Evolutionary conservation across 371 early-diverging fungal genomes (phyloP).

Genomic region (Umbelopsis sp.): DNA sequence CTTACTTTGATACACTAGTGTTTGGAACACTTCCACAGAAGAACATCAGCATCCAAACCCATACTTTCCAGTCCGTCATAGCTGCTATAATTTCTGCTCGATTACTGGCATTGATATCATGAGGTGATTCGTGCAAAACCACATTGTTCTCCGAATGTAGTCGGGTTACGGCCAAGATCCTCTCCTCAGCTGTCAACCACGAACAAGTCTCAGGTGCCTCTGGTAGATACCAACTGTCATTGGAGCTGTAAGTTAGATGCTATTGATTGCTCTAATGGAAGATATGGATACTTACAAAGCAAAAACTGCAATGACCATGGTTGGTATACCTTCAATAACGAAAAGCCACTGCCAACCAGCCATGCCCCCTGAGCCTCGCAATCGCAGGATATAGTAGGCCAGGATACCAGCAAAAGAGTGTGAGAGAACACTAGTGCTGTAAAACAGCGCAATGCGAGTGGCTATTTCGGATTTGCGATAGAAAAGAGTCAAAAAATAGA

Average conservation of each 20-base stretch:
- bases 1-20: conserved; percentile 52
- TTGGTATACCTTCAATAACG: conserved; percentile 55
- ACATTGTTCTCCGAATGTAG: conserved; percentile 24
- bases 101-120: conserved; percentile 41
- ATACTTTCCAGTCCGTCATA: conserved; percentile 49
- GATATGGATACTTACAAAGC: conserved; percentile 33
- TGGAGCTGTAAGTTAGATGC: neutral
- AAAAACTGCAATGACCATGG: conserved; percentile 38
- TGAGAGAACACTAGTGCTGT: conserved; percentile 50
- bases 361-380: conserved; percentile 40
- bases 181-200: conserved; percentile 36
- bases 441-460: conserved; percentile 52
- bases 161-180: conserved; percentile 32
- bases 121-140: conserved; percentile 30
- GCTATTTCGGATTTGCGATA: conserved; percentile 55
- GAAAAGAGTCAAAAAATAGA: conserved; percentile 46
- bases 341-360: conserved; percentile 57
- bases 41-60: conserved; percentile 56
- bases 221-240: conserved; percentile 43
- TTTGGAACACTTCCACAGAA: conserved; percentile 55
- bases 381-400: conserved; percentile 45
- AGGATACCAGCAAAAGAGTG: conserved; percentile 54
- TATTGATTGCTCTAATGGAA: too few relatives aligned
- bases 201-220: conserved; percentile 44
- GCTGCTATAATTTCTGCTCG: conserved; percentile 43